Percentiles rank a stretch among this genome's conserved stretches.
Evolutionary conservation across 1,284 basidiomycete species (phyloP).

Genomic region (Irpex sp.): DNA sequence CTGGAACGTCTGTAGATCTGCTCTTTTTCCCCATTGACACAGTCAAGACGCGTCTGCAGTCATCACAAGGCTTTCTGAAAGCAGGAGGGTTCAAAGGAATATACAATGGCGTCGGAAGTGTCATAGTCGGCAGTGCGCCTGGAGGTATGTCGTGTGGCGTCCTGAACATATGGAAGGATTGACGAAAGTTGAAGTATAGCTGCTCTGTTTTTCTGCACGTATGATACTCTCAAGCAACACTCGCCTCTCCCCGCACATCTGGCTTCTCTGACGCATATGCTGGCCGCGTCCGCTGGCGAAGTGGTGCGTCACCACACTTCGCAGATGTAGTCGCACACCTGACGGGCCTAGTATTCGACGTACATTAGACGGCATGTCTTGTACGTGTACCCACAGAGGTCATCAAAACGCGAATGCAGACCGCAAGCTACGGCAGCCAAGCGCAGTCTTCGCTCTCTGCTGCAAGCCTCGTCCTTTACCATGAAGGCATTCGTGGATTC

Average conservation of each 20-base stretch:
- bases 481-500: slow-evolving; percentile 67
- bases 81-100: slow-evolving; percentile 92
- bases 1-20: slow-evolving; percentile 89
- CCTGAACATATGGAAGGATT: not conserved
- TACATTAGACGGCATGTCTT: slow-evolving; percentile 78
- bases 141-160: slow-evolving; percentile 61
- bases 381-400: slow-evolving; percentile 95
- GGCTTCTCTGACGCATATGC: slow-evolving; percentile 74
- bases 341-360: slow-evolving; percentile 7
- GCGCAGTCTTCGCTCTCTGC: slow-evolving; percentile 44
- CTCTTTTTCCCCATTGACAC: slow-evolving; percentile 98
- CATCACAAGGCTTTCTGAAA: slow-evolving; percentile 79
- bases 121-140: slow-evolving; percentile 93
- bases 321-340: not conserved
- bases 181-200: slow-evolving; percentile 45
- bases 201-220: slow-evolving; percentile 93
- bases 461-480: slow-evolving; percentile 46
- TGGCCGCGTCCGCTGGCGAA: slow-evolving; percentile 81
- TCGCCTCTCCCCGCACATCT: slow-evolving; percentile 58
- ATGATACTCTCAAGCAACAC: slow-evolving; percentile 83
- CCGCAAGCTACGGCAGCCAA: slow-evolving; percentile 60
- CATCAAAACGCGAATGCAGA: slow-evolving; percentile 85
- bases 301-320: slow-evolving; percentile 52
- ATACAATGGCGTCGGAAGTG: slow-evolving; percentile 94
- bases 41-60: slow-evolving; percentile 92